Conservation (phyloP, 2,329 filamentous ascomycete genomes). For the Aspergillus nomiae region DNA sequence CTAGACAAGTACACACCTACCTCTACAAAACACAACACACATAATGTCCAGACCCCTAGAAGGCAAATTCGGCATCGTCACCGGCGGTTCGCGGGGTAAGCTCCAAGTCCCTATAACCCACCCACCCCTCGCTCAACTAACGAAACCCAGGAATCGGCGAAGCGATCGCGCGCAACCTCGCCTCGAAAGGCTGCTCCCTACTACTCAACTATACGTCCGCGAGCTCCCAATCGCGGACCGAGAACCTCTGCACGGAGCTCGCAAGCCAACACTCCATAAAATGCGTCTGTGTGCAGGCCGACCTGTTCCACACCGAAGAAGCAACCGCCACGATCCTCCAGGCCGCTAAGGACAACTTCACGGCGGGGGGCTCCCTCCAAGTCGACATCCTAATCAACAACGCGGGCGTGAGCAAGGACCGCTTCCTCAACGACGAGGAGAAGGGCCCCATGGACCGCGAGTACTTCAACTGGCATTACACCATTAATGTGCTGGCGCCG, state of each 20-base stretch:
- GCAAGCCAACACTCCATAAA: conserved; percentile 59
- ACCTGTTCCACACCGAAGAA: conserved; percentile 65
- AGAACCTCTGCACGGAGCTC: conserved; percentile 60
- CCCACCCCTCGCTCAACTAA: neutral
- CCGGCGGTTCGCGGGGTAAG: conserved; percentile 75
- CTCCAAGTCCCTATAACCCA: neutral
- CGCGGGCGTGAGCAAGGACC: conserved; percentile 63
- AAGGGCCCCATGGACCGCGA: conserved; percentile 61
- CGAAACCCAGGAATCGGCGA: conserved; percentile 69
- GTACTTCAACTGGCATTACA: conserved; percentile 73
- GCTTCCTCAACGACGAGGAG: conserved; percentile 63
- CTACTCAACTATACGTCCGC: conserved; percentile 72
- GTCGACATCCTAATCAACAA: conserved; percentile 89
- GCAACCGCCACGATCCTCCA: conserved; percentile 60
- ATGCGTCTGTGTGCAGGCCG: conserved; percentile 68
- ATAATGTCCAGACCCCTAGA: conserved; percentile 52
- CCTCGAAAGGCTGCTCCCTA: conserved; percentile 68
- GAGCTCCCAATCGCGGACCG: conserved; percentile 56
- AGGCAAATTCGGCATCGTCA: conserved; percentile 77
- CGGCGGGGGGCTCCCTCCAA: conserved; percentile 54
- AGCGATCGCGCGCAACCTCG: conserved; percentile 69
- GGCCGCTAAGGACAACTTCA: conserved; percentile 61
- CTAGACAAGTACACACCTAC: neutral
- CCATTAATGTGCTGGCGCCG: conserved; percentile 80
- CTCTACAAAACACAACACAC: neutral